Base-by-base conservation (phyloP, 202 grass and related monocot genomes). In the Zoysia matrella region DNA sequence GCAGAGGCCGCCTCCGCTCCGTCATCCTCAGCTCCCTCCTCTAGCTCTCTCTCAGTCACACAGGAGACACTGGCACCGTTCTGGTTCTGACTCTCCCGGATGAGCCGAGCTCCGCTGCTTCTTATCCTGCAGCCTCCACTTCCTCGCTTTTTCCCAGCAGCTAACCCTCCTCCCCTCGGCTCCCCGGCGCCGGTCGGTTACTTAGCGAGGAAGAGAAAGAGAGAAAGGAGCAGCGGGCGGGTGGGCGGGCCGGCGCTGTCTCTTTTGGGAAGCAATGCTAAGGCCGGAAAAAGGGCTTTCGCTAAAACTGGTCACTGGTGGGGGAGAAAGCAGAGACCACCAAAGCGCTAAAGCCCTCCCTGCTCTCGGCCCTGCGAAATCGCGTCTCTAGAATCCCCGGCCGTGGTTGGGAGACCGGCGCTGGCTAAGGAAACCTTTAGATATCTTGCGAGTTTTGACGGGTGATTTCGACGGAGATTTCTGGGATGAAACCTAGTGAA, bases 201-300 rank as follows among this genome's bases (percentile, higher is more conserved):
- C 82, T 89, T 86, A 86, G 82, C 79, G 89, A 88, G 78, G 75
- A 72, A 47, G 89, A 84, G 80, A 86, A 56, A 47, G 43, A 56
- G 16, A 8, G 62, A 22, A 46, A 15, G 66, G 7, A 2, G 0
- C 7, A 8, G 44, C 49, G 55, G 71, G 54, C 65, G 22, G 22
- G 36, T 12, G 60, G 6, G 55, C 40, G 22, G 22, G 51, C 2
- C 42, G 41, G 15, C 63, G 76, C 15, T 67, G 63, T 18, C 76
- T 5, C 64, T 79, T 79, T 79, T 4, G 51, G 50, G 45, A 44
- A 69, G 65, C 65, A 71, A 48, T 47, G 50, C 30, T 69, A 53
- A 62, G 78, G 46, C 45, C 13, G 54, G 7, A 62, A 14, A 74
- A 74, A 77, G 60, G 30, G 52, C 61, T 67, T 44, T 74, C 72